Evolutionary conservation across 2,329 filamentous ascomycete genomes (phyloP).

Genomic region (Verticillium nonalfalfae): DNA sequence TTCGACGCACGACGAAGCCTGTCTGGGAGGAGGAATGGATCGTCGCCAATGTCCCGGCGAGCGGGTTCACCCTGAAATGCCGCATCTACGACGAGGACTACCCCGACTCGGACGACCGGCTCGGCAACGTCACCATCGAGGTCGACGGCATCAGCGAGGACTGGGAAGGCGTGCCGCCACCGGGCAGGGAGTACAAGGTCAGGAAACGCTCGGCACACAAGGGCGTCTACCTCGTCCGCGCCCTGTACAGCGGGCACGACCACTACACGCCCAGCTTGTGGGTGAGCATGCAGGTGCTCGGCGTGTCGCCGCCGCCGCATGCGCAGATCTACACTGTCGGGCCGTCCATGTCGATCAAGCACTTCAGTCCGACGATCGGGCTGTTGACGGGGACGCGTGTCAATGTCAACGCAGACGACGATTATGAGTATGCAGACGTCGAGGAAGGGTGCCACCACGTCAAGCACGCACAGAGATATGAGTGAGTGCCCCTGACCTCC

Average conservation of each 20-base stretch:
- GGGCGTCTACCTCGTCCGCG: constrained; percentile 72
- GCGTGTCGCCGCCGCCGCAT: constrained; percentile 62
- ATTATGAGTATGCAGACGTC: constrained; percentile 23
- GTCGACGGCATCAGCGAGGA: constrained; percentile 52
- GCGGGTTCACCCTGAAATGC: constrained; percentile 79
- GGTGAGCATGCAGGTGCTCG: constrained; percentile 70
- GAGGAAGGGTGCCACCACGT: constrained; percentile 14
- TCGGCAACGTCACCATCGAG: constrained; percentile 77
- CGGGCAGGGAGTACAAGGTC: constrained; percentile 55
- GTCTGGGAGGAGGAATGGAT: constrained; percentile 83
- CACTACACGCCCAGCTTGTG: constrained; percentile 66
- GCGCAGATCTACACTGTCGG: constrained; percentile 74
- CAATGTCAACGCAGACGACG: constrained; percentile 48
- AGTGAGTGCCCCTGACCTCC: constrained; percentile 45
- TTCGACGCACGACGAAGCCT: constrained; percentile 66
- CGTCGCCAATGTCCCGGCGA: constrained; percentile 76
- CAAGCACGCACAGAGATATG: constrained; percentile 57
- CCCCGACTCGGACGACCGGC: constrained; percentile 75
- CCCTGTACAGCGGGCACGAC: constrained; percentile 56
- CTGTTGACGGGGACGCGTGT: constrained; percentile 69
- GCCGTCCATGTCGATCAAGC: constrained; percentile 69
- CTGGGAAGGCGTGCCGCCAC: constrained; percentile 63
- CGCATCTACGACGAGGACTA: constrained; percentile 87
- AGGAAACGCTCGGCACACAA: constrained; percentile 86
- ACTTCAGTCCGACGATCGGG: constrained; percentile 85